phyloP scores from a whole-genome alignment of 1,284 basidiomycete species.

The Cystobasidium sp. region DNA sequence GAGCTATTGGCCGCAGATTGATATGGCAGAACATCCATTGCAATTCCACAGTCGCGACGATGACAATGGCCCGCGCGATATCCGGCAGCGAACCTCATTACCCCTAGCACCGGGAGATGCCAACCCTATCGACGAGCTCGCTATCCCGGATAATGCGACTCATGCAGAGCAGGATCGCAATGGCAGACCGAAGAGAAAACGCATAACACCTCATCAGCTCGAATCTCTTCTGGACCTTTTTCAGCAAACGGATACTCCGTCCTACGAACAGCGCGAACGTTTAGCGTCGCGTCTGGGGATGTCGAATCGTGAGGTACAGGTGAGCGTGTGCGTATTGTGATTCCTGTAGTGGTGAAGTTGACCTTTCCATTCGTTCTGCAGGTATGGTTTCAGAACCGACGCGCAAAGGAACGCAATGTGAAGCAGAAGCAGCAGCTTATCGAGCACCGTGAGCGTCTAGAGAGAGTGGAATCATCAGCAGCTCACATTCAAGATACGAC shows the following conservation, averaged over 20 bases:
- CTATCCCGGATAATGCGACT: not conserved
- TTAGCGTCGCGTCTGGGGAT: conserved; percentile 47
- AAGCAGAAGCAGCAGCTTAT: conserved; percentile 42
- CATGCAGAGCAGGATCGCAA: conserved; percentile 5
- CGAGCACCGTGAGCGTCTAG: conserved; percentile 24
- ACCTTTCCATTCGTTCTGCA: conserved; percentile 11
- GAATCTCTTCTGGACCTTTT: conserved; percentile 48
- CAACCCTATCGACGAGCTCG: not conserved
- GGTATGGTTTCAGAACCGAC: conserved; percentile 55
- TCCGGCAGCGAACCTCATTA: not conserved
- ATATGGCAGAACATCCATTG: too few relatives aligned
- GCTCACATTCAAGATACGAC: not conserved
- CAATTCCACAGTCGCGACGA: too few relatives aligned
- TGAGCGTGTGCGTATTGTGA: conserved; percentile 1
- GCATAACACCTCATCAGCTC: conserved; percentile 51
- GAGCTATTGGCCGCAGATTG: too few relatives aligned
- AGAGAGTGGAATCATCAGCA: conserved; percentile 1
- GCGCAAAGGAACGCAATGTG: conserved; percentile 50
- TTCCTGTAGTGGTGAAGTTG: not conserved
- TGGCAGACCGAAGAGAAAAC: conserved; percentile 51
- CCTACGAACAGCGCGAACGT: conserved; percentile 50
- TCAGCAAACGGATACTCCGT: conserved; percentile 51
- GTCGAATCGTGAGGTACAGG: conserved; percentile 54
- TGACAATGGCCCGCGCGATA: too few relatives aligned
- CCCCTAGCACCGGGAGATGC: not conserved